phyloP scores from a whole-genome alignment of 2,329 filamentous ascomycete genomes.

The Thermothelomyces thermophilus region DNA sequence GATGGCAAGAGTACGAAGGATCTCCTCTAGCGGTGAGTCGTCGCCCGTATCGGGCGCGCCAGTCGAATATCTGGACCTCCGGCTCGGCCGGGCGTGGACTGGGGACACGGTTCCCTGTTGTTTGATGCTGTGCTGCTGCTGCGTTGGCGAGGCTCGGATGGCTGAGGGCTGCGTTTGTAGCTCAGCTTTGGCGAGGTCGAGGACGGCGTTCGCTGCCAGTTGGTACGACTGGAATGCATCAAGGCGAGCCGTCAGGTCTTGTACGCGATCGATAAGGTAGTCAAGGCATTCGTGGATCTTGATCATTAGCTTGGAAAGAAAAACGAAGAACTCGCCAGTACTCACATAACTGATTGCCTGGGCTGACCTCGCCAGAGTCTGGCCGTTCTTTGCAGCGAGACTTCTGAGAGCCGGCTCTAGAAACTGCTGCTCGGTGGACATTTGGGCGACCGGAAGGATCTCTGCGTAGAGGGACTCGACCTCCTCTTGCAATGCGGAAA shows the following conservation, averaged over 20 bases:
- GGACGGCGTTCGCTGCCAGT: conserved; percentile 32
- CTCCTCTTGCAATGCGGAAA: conserved; percentile 52
- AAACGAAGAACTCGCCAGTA: conserved; percentile 10
- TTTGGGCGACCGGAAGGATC: conserved; percentile 62
- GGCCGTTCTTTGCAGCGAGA: conserved; percentile 37
- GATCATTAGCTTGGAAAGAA: conserved; percentile 20
- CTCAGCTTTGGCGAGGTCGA: conserved; percentile 40
- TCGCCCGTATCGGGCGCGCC: conserved; percentile 29
- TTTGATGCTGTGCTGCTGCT: conserved; percentile 23
- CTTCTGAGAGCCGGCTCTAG: conserved; percentile 52
- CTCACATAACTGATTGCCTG: conserved; percentile 47
- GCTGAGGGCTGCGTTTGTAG: conserved; percentile 28
- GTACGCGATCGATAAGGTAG: conserved; percentile 43
- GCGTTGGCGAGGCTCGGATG: conserved; percentile 30
- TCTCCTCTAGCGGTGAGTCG: conserved; percentile 38
- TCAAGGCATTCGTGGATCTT: conserved; percentile 48
- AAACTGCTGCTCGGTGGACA: conserved; percentile 63
- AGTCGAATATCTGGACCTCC: conserved; percentile 32
- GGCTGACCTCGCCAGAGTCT: conserved; percentile 39
- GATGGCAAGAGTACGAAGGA: conserved; percentile 44
- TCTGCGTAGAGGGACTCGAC: conserved; percentile 64
- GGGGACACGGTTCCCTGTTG: conserved; percentile 29
- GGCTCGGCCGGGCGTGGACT: conserved; percentile 25
- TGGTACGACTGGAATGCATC: conserved; percentile 43
- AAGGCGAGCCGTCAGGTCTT: conserved; percentile 36